Evolutionary conservation across 2,329 filamentous ascomycete species (phyloP).

Genomic region (Acrocalymma vagum): DNA sequence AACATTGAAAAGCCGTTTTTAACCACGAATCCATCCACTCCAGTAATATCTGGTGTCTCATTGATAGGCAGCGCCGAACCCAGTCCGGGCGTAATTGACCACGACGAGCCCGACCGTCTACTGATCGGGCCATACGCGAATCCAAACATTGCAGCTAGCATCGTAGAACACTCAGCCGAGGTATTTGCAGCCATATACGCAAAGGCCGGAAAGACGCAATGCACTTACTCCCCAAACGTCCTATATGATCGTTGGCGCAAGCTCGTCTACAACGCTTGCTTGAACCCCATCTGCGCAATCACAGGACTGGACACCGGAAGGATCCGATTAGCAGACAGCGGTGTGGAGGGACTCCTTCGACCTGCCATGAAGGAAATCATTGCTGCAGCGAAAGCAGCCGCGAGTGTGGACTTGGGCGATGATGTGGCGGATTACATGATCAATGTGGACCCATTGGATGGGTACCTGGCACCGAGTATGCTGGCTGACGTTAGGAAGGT

Average conservation of each 20-base stretch:
- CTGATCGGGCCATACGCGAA: constrained; percentile 61
- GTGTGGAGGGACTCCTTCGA: constrained; percentile 57
- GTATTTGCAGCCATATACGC: constrained; percentile 60
- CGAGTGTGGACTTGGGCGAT: constrained; percentile 53
- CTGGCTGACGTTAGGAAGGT: constrained; percentile 61
- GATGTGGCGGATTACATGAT: constrained; percentile 58
- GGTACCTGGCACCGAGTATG: constrained; percentile 64
- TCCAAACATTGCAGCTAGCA: constrained; percentile 35
- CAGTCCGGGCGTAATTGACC: constrained; percentile 57
- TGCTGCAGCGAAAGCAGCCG: constrained; percentile 52
- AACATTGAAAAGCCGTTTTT: constrained; percentile 68
- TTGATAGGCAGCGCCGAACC: constrained; percentile 62
- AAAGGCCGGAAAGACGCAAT: constrained; percentile 55
- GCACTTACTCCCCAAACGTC: constrained; percentile 54
- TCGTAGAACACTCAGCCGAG: constrained; percentile 42
- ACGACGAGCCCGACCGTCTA: constrained; percentile 61
- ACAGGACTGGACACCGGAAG: constrained; percentile 61
- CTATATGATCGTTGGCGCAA: constrained; percentile 59
- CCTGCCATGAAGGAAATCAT: constrained; percentile 65
- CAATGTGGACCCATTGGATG: constrained; percentile 58
- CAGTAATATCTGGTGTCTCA: constrained; percentile 62
- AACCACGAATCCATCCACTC: constrained; percentile 59
- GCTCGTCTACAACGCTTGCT: constrained; percentile 60
- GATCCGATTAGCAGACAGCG: constrained; percentile 56
- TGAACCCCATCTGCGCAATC: constrained; percentile 63